Base-by-base conservation (phyloP, 2,329 filamentous ascomycete genomes). In the Calycina herbarum region DNA sequence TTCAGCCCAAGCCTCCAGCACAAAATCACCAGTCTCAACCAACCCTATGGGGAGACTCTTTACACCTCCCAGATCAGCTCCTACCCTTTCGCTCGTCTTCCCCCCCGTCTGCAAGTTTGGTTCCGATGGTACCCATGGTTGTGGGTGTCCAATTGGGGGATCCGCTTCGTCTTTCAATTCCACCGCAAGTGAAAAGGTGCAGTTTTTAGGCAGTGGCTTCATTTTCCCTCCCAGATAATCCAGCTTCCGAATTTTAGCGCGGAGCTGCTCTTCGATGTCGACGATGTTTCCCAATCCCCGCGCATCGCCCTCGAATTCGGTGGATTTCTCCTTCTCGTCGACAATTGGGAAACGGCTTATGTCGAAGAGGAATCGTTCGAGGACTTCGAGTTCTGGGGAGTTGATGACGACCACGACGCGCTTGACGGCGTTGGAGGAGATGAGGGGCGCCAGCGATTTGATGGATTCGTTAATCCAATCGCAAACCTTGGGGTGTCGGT, bases 161-260 rank as follows among this genome's bases (percentile, higher is more conserved):
- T 83, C 77, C 0, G 81, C 82, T 51, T 87, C 82, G 27, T 89
- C 85, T 48, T 85, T 85, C 69, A 94, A 76, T 77, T 94, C 91
- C 51, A 94, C 83, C 0, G 88, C 89, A n/a, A 94, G 77, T 0
- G 90, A 92, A 76, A 91, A 94, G 0, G 89, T 90, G 76, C 90
- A 93, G 1, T 84, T 84, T 1, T 82, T 77, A 0, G 90, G 89
- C 27, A 93, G 75, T 0, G 82, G 77, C 0, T 77, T 78, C 68
- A 92, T 80, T 64, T 80, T 82, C 67, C 87, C 82, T 8, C 82
- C 86, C 2, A 85, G 83, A 66, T 86, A 84, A 0, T 86, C 83
- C 15, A 94, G 78, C 58, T 85, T 84, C 63, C 84, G 79, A 70
- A 94, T 79, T 0, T 87, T 87, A 1, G 85, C 91, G 31, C 91